These are phyloP conservation scores for Narthecium ossifragum DNA, from an alignment of 106 monocot species.

Conservation along the genomic window DNA sequence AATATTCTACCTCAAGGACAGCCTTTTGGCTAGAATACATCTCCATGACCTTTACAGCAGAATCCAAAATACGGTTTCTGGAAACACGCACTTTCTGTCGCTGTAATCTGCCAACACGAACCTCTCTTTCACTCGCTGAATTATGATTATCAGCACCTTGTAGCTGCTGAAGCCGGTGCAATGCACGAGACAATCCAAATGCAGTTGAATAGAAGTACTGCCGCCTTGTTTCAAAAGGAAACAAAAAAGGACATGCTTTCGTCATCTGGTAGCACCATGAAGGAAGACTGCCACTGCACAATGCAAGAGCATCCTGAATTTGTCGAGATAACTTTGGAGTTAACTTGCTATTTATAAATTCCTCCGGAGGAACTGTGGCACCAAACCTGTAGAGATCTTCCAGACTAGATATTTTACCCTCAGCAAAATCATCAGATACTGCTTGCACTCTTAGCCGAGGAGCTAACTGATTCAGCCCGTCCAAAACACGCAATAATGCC, in stretches of 20 bases:
- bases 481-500: conserved; percentile 79
- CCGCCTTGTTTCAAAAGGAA: conserved; percentile 95
- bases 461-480: conserved; percentile 85
- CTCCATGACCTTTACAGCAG: conserved; percentile 97
- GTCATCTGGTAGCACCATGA: conserved; percentile 98
- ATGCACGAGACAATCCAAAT: conserved; percentile 89
- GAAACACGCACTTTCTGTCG: conserved; percentile 97
- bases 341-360: conserved; percentile 81
- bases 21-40: conserved; percentile 96
- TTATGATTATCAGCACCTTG: conserved; percentile 67
- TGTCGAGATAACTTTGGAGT: conserved; percentile 93
- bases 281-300: conserved; percentile 96
- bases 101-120: conserved; percentile 87
- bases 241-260: conserved; percentile 91
- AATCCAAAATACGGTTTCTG: conserved; percentile 89
- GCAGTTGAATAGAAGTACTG: conserved; percentile 96
- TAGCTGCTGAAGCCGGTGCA: conserved; percentile 92
- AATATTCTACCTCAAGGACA: conserved; percentile 99
- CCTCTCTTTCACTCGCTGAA: conserved; percentile 72
- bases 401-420: conserved; percentile 45
- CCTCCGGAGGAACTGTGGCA: conserved; percentile 50
- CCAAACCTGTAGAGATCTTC: conserved; percentile 50
- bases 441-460: conserved; percentile 72
- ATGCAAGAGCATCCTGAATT: conserved; percentile 93
- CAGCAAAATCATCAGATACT: conserved; percentile 78